A percentile compares a stretch with the other conserved stretches of the same genome.
phyloP scores from a whole-genome alignment of 2,329 filamentous ascomycete species.

The Calonectria ilicicola region DNA sequence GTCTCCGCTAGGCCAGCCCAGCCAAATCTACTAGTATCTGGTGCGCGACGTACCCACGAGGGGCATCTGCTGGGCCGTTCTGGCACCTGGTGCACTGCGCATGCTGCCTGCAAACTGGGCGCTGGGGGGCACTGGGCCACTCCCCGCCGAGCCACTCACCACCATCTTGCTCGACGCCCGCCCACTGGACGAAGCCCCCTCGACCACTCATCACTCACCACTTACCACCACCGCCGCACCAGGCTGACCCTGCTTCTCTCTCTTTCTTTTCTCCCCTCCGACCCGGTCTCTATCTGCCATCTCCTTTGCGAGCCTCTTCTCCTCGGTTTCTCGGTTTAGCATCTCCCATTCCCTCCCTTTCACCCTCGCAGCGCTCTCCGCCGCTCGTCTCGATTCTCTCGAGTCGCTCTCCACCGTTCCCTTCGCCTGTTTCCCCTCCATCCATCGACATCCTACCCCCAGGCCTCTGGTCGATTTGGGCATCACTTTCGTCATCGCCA shows the following conservation, averaged over 20 bases:
- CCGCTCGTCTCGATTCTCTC: slow-evolving; percentile 26
- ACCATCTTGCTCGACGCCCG: slow-evolving; percentile 36
- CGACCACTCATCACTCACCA: slow-evolving; percentile 25
- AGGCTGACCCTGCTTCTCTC: slow-evolving; percentile 38
- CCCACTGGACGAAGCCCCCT: slow-evolving; percentile 32
- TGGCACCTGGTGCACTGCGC: slow-evolving; percentile 8
- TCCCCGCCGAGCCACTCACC: slow-evolving; percentile 35
- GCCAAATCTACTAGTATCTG: slow-evolving; percentile 17
- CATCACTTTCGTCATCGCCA: slow-evolving; percentile 40
- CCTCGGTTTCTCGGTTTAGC: slow-evolving; percentile 21
- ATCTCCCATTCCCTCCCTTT: slow-evolving; percentile 21
- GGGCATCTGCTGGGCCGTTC: slow-evolving; percentile 6
- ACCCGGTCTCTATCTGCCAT: slow-evolving; percentile 21
- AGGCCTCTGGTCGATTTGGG: slow-evolving; percentile 35
- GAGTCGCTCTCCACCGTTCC: slow-evolving; percentile 5
- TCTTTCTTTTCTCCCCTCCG: background rate
- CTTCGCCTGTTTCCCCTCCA: slow-evolving; percentile 31
- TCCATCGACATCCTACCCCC: slow-evolving; percentile 38
- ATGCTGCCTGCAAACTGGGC: background rate
- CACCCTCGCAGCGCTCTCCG: slow-evolving; percentile 22
- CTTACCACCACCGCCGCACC: slow-evolving; percentile 31
- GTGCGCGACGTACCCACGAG: slow-evolving; percentile 23
- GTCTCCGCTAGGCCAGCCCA: slow-evolving; percentile 3
- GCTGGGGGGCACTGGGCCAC: slow-evolving; percentile 19
- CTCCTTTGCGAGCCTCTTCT: slow-evolving; percentile 33